Evolutionary conservation across 164 flowering plant genomes (phyloP), one percentile per base, ranked within the genome.

Genomic region (Vitis labrusca): DNA sequence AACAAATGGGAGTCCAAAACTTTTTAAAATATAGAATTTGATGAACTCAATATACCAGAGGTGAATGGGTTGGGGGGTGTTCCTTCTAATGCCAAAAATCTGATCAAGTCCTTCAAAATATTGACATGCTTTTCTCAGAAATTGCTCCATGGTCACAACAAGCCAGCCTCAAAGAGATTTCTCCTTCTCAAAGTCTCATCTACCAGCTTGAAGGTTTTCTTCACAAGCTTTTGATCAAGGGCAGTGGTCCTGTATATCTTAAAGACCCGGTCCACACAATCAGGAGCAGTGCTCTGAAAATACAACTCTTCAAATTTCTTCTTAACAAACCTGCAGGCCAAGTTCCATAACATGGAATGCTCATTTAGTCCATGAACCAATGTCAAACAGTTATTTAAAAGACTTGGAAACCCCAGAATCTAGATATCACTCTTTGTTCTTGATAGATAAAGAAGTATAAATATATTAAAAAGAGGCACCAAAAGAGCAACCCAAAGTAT

Each of bases 201-300:
- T 49, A 96, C 93, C 61, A 96, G 86, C 83, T 96, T 96, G 86
- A 96, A 93, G 13, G 99, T 93, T 74, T 96, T 96, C 89, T 96
- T 96, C 73, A 96, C 93, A 27, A 93, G 92, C 79, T 93, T 96
- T 79, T 88, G 99, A 73, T 96, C 99, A 59, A 96, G 89, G 2
- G 99, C 99, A 47, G 97, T 96, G 47, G 98, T 96, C 74, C 99
- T 82, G 67, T 96, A 96, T 66, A 93, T 88, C 85, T 96, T 96
- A 69, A 96, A 93, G 14, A 91, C 93, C 52, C 99, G 86, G 75
- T 96, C 99, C 71, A 91, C 91, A 29, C 88, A 83, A 63, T 90
- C 91, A 9, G 92, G 97, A 4, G 91, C 77, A 1, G 95, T 93
- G 84, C 90, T 86, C 68, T 96, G 97, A 72, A 87, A 93, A 77